Evolutionary conservation across 2,329 filamentous ascomycete genomes (phyloP).

Genomic region (Teratosphaeria epicoccoides): DNA sequence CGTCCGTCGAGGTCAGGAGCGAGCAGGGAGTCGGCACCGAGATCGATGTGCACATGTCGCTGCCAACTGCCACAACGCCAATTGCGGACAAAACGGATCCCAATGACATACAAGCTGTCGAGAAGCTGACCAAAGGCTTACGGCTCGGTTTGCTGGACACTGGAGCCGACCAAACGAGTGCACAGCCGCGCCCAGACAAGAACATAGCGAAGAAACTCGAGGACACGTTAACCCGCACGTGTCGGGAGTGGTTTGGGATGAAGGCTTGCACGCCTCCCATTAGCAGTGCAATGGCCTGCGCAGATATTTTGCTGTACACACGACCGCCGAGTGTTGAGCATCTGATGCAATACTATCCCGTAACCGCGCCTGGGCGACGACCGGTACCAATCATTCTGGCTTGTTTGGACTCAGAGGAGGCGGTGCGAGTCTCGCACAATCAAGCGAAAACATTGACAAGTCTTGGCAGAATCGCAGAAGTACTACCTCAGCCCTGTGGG

Average conservation of each 20-base stretch:
- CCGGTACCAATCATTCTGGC: constrained; percentile 12
- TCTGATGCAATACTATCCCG: constrained; percentile 4
- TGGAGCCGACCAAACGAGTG: background rate
- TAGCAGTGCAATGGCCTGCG: constrained; percentile 9
- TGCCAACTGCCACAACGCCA: background rate
- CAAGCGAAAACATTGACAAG: constrained; percentile 10
- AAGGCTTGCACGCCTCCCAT: constrained; percentile 1
- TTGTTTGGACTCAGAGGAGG: constrained; percentile 26
- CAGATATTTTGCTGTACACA: constrained; percentile 15
- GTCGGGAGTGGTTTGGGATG: background rate
- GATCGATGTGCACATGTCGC: constrained; percentile 11
- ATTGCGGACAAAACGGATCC: background rate
- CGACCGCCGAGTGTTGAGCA: constrained; percentile 15
- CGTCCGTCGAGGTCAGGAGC: constrained; percentile 47
- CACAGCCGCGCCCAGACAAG: background rate
- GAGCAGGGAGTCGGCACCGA: constrained; percentile 31
- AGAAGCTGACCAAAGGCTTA: background rate
- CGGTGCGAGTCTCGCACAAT: constrained; percentile 13
- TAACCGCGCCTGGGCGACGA: constrained; percentile 1
- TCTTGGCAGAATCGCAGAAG: constrained; percentile 21
- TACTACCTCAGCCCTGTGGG: constrained; percentile 29
- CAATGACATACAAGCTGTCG: background rate
- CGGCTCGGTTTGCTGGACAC: constrained; percentile 15
- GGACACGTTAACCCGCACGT: background rate
- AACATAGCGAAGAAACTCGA: constrained; percentile 3